A percentile compares a stretch with the other conserved stretches of the same genome.
Evolutionary conservation across 768 basidiomycete species (phyloP).

Genomic region (Lactifluus volemus): DNA sequence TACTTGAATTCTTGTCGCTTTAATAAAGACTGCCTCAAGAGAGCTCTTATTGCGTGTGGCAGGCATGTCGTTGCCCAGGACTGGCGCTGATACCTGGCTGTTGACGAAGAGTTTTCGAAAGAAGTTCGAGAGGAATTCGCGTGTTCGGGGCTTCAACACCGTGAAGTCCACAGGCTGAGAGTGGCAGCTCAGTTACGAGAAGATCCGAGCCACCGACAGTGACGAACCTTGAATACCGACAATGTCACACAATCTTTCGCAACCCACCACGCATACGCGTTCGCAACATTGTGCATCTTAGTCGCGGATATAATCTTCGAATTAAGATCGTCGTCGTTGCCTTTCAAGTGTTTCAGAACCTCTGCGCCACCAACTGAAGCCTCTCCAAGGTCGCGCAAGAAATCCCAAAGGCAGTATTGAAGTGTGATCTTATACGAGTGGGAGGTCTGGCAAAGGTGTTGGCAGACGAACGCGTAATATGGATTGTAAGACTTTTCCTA

Average conservation of each 20-base stretch:
- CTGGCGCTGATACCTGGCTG: slow-evolving; percentile 66
- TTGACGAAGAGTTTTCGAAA: slow-evolving; percentile 61
- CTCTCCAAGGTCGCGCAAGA: slow-evolving; percentile 86
- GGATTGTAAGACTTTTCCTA: slow-evolving; percentile 93
- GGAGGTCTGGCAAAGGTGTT: slow-evolving; percentile 68
- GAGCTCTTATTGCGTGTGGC: slow-evolving; percentile 45
- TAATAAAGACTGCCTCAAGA: slow-evolving; percentile 74
- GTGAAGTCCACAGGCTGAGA: slow-evolving; percentile 83
- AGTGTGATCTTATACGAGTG: slow-evolving; percentile 88
- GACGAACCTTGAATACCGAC: slow-evolving; percentile 70
- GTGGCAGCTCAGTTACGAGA: not conserved
- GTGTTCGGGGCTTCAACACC: slow-evolving; percentile 51
- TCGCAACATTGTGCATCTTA: slow-evolving; percentile 65
- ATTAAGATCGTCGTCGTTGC: slow-evolving; percentile 40
- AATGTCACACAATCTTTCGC: slow-evolving; percentile 73
- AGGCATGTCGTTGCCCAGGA: slow-evolving; percentile 35
- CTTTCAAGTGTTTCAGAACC: slow-evolving; percentile 51
- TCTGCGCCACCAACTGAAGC: slow-evolving; percentile 70
- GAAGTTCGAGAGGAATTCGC: slow-evolving; percentile 60
- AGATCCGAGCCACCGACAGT: not conserved
- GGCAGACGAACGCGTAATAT: slow-evolving; percentile 85
- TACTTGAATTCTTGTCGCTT: slow-evolving; percentile 52
- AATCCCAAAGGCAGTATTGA: slow-evolving; percentile 96
- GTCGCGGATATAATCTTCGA: slow-evolving; percentile 47
- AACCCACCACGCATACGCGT: slow-evolving; percentile 88